Conservation (phyloP, 2,329 filamentous ascomycete genomes). For the Emydomyces testavorans region DNA sequence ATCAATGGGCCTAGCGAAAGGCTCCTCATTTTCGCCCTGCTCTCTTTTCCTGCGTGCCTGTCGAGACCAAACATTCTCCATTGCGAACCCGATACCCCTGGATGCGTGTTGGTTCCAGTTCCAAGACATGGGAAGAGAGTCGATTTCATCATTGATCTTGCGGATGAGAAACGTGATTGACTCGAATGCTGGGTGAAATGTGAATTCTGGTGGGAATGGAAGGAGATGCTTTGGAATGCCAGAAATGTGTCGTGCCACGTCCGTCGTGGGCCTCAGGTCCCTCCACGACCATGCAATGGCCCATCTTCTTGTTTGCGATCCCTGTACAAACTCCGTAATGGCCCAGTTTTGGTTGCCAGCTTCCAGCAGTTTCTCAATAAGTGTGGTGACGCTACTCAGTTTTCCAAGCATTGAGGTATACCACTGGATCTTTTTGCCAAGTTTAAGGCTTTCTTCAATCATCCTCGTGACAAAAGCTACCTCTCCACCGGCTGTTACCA, state of each 20-base stretch:
- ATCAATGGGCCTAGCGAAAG: slow-evolving; percentile 22
- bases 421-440: slow-evolving; percentile 60
- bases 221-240: slow-evolving; percentile 41
- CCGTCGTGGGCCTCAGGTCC: slow-evolving; percentile 50
- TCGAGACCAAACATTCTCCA: slow-evolving; percentile 65
- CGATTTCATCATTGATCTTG: slow-evolving; percentile 41
- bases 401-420: slow-evolving; percentile 89
- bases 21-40: slow-evolving; percentile 17
- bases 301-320: slow-evolving; percentile 71
- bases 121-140: slow-evolving; percentile 52
- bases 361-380: slow-evolving; percentile 49
- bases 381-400: slow-evolving; percentile 52
- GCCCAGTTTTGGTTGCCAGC: slow-evolving; percentile 63
- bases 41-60: slow-evolving; percentile 53
- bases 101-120: slow-evolving; percentile 45
- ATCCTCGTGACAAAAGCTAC: slow-evolving; percentile 61
- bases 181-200: slow-evolving; percentile 28
- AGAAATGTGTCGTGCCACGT: slow-evolving; percentile 30
- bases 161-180: slow-evolving; percentile 26
- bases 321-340: slow-evolving; percentile 67
- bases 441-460: slow-evolving; percentile 53
- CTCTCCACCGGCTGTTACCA: slow-evolving; percentile 74
- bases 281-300: slow-evolving; percentile 78
- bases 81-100: slow-evolving; percentile 50
- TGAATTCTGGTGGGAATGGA: slow-evolving; percentile 43